Percentiles rank a stretch among this genome's conserved stretches.
phyloP scores from a whole-genome alignment of 805 yeast genomes.

The Sugiyamaella lignohabitans region DNA sequence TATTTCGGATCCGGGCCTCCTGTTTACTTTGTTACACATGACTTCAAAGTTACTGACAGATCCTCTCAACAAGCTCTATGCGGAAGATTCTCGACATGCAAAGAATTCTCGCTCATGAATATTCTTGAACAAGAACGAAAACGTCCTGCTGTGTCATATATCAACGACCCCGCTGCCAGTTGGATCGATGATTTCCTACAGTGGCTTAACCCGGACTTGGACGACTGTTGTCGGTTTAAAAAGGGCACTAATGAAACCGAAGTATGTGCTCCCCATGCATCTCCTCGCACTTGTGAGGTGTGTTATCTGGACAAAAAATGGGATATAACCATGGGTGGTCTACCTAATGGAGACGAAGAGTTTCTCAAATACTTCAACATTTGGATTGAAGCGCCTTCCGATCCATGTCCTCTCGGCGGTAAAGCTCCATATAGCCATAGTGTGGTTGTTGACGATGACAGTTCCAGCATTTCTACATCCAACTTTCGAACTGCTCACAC shows the following conservation, averaged over 20 bases:
- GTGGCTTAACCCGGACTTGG: conserved; percentile 81
- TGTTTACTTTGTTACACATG: conserved; percentile 72
- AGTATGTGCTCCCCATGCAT: conserved; percentile 60
- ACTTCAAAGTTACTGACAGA: conserved; percentile 54
- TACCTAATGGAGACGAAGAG: conserved; percentile 61
- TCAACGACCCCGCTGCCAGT: conserved; percentile 77
- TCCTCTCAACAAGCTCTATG: conserved; percentile 68
- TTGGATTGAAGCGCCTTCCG: conserved; percentile 82
- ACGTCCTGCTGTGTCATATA: conserved; percentile 54
- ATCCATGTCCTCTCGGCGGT: conserved; percentile 93
- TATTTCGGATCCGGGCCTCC: conserved; percentile 90
- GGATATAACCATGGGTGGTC: conserved; percentile 69
- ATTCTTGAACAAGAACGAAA: conserved; percentile 78
- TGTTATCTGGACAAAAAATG: conserved; percentile 64
- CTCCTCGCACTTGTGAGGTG: conserved; percentile 63
- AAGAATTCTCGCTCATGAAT: conserved; percentile 70
- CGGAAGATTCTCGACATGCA: conserved; percentile 82
- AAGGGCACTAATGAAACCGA: conserved; percentile 45
- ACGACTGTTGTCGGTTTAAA: conserved; percentile 74
- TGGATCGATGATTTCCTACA: conserved; percentile 90
- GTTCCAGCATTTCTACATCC: conserved; percentile 44
- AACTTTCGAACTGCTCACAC: conserved; percentile 74
- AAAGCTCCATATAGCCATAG: conserved; percentile 79
- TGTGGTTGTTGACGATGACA: conserved; percentile 39
- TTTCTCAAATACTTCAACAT: conserved; percentile 66